These are phyloP conservation scores for Paracorniculantispora psalliotae DNA, from an alignment of 2,329 filamentous ascomycete species.

Conservation along the genomic window DNA sequence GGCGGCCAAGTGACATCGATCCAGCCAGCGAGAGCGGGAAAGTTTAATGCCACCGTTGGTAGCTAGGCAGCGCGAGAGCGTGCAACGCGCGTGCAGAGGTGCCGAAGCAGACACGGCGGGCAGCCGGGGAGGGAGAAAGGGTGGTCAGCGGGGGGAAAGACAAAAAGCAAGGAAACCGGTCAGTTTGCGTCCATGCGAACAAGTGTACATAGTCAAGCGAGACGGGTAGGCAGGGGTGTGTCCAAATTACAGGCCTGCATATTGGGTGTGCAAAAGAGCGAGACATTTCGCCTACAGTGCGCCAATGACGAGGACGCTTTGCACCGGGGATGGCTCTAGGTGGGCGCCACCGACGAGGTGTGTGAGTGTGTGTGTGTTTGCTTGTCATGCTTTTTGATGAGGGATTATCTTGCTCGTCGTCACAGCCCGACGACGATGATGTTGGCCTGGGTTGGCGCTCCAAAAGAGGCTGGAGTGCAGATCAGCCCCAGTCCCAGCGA, in stretches of 20 bases:
- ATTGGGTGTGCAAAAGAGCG: constrained; percentile 2
- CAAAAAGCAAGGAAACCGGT: not conserved
- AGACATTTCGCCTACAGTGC: not conserved
- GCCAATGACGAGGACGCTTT: not conserved
- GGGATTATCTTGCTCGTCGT: constrained; percentile 3
- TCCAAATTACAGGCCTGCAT: constrained; percentile 8
- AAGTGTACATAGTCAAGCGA: too few species aligned
- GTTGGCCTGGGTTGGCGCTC: not conserved
- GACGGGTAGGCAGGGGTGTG: not conserved
- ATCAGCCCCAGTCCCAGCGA: not conserved
- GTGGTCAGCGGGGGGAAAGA: not conserved
- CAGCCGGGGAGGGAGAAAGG: not conserved
- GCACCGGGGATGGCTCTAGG: not conserved
- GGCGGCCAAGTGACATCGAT: not conserved
- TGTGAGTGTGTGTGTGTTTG: too few species aligned
- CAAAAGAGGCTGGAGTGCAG: too few species aligned
- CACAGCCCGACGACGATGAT: not conserved
- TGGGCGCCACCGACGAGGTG: constrained; percentile 1
- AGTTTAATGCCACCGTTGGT: not conserved
- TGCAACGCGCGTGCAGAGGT: not conserved
- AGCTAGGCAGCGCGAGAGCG: not conserved
- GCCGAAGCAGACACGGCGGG: not conserved
- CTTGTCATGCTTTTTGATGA: too few species aligned
- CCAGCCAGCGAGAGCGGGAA: too few species aligned
- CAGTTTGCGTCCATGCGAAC: too few species aligned